Evolutionary conservation across 495 filamentous ascomycete genomes (phyloP), one percentile per base, ranked within the genome.

Genomic region (Aspergillus mulundensis): DNA sequence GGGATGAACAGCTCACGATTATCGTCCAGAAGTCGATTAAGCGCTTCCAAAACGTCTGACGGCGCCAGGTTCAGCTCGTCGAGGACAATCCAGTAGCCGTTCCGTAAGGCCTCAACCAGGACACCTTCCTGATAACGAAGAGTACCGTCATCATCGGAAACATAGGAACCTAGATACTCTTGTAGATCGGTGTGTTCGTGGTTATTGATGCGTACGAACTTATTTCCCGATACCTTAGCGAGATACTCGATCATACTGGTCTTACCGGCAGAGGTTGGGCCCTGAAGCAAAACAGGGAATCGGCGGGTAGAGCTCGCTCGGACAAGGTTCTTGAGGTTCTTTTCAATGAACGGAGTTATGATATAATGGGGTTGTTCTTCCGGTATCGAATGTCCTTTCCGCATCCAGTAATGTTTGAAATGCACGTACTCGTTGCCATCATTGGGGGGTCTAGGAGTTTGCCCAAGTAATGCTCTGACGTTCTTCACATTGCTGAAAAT

Each of bases 201-300:
- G 63, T 99, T 99, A 74, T 99, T 99, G 75, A 99, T 97, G 53
- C 95, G 84, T 36, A 99, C 90, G 61, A 97, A 97, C 63, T 90
- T 92, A 63, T 99, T 95, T 2, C 95, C 95, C 23, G 90, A 96
- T 44, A 89, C 87, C 66, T 94, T 94, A 5, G 95, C 95, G 25
- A 99, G 81, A 66, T 96, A 96, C 68, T 97, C 93, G 50, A 99
- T 93, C 95, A 99, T 97, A 66, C 92, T 96, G 0, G 95, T 99
- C 71, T 99, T 99, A 53, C 95, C 95, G 30, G 91, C 86, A 36
- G 94, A 97, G 0, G 95, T 99, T 20, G 95, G 95, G 5, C 95
- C 95, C 66, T 99, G 95, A 16, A 99, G 84, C n/a, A 99, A 75
- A 41, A 99, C 88, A 12, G 95, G 95, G 68, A 95, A 97, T 53